Percentiles rank a stretch among this genome's conserved stretches.
Evolutionary conservation across 2,329 filamentous ascomycete species (phyloP).

Genomic region (Cladosporium sp.): DNA sequence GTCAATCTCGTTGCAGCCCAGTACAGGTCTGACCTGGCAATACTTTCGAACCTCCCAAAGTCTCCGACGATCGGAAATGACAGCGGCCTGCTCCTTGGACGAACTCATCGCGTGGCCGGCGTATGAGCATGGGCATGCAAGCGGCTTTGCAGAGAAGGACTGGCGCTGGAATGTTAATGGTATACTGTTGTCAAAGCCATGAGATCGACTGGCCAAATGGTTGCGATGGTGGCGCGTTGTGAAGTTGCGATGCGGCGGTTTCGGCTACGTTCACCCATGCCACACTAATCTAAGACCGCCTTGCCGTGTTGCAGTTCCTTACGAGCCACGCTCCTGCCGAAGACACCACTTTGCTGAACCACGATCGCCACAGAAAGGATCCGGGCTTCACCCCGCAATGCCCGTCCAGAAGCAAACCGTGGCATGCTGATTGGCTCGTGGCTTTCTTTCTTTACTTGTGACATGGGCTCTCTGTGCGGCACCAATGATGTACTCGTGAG

Average conservation of each 20-base stretch:
- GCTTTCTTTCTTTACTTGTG: neutral
- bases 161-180: neutral
- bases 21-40: constrained; percentile 11
- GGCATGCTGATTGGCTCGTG: neutral
- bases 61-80: constrained; percentile 2
- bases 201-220: neutral
- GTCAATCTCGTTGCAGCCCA: neutral
- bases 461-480: neutral
- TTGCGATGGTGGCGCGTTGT: neutral
- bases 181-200: neutral
- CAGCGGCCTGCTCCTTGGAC: neutral
- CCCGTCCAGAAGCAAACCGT: neutral
- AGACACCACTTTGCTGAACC: neutral
- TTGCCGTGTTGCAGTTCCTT: neutral
- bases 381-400: neutral
- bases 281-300: neutral
- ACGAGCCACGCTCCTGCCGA: neutral
- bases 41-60: constrained; percentile 14
- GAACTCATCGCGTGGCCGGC: neutral
- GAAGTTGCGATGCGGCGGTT: neutral
- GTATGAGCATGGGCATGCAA: neutral
- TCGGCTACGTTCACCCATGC: neutral
- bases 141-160: neutral
- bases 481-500: neutral
- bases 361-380: neutral